Base-by-base conservation (phyloP, 2,329 filamentous ascomycete species). In the Fusarium tupiense region DNA sequence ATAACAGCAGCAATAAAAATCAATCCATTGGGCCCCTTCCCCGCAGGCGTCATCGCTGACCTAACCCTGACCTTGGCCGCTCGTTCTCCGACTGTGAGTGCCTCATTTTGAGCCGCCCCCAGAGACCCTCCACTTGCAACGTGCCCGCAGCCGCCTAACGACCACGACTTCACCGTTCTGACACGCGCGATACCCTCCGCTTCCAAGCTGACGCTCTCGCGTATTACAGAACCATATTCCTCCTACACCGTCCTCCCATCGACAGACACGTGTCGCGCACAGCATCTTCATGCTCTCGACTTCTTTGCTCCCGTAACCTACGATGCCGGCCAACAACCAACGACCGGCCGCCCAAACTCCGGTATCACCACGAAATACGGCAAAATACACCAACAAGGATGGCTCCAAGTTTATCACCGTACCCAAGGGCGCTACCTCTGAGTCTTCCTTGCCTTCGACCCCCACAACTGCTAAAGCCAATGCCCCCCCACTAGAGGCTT, bases 331-430 rank as follows among this genome's bases (percentile, higher is more conserved):
- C 82, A 88, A 87, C 81, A 85, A 86, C 80, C 85, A 85, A 79
- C 86, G 85, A 80, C 81, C 86, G 81, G 85, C 86, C 77, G 78
- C 82, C 64, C 85, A 85, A 78, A 80, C 84, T 73, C 86, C 89
- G 77, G 81, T 86, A 74, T 89, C 88, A 68, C 86, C 89, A 60
- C 85, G 84, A 68, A 83, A 84, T 57, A 89, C 88, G 24, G 86
- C 90, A 35, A 91, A 91, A 78, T 91, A 91, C 80, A 90, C 87
- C 69, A 92, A 91, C 79, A 91, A 91, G 81, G 90, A 92, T 84
- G 90, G 90, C 67, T 91, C 90, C 70, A 92, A 92, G 84, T 90
- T 90, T 81, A 91, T 92, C 80, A 91, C 89, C 49, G 87, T 91
- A 20, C 89, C 90, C 37, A 91, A 91, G 81, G 83, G 83, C 61